Evolutionary conservation across 2,329 filamentous ascomycete genomes (phyloP), one percentile per base, ranked within the genome.

Genomic region (Dactylellina drechsleri): DNA sequence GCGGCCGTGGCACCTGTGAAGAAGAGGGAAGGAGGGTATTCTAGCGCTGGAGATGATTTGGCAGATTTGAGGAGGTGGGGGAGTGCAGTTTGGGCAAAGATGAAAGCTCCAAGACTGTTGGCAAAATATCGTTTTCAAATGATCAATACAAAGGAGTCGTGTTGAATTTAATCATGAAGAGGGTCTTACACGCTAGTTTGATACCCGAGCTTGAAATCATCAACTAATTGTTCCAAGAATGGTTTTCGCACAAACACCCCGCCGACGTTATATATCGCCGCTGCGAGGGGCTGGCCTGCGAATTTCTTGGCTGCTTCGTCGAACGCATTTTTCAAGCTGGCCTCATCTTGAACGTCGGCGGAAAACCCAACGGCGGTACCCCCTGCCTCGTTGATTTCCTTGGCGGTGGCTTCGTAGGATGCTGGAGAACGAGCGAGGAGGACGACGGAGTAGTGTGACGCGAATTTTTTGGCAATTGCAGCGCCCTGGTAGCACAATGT

Each of bases 1-100:
- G 90, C 92, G 0, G 92, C 93, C 0, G 93, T 96, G 0, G 93
- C 92, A 36, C 93, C 93, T 0, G 93, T 96, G 82, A 96, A 91
- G 79, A 97, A 90, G 18, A 97, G 84, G 0, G 90, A 90, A 0
- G 92, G 92, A 3, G 92, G 91, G 79, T 92, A 58, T 26, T 74
- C 84, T 0, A 86, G 82, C 50, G 83, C 82, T 0, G 82, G 81
- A 36, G 31, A 36, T 7, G 31, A 36, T 40, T 82, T 79, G 0
- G 88, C 86, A 0, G 89, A 85, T 20, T 88, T 85, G 1, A 93
- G 85, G 0, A 96, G 86, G 0, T 90, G 84, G 0, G 93, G 92
- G 0, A 96, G 83, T 0, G 87, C 84, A 1, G 85, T 84, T 81
- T 94, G 89, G 0, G 91, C 88, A 81, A 96, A 96, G 78, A 89